Evolutionary conservation across 2,329 filamentous ascomycete genomes (phyloP).

Genomic region (Phialocephala subalpina): DNA sequence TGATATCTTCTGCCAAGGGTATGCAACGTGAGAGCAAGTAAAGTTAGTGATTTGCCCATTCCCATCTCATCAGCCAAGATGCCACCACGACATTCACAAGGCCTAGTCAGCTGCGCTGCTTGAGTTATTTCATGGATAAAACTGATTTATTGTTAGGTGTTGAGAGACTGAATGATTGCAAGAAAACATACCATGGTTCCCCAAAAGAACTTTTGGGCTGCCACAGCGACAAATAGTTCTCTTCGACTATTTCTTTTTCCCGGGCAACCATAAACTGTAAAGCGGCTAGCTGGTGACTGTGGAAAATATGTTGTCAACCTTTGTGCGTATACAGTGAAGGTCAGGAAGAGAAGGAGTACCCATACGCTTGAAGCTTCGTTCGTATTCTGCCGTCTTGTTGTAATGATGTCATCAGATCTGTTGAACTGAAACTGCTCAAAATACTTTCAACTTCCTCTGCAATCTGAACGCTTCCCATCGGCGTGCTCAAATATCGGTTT

Average conservation of each 20-base stretch:
- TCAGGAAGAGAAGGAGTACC: too few relatives aligned
- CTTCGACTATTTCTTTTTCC: not conserved
- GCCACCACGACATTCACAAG: not conserved
- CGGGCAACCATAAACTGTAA: not conserved
- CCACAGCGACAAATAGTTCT: not conserved
- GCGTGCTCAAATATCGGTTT: too few relatives aligned
- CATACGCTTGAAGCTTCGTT: too few relatives aligned
- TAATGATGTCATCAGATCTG: too few relatives aligned
- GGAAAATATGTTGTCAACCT: not conserved
- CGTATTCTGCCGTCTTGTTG: too few relatives aligned
- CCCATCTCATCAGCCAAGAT: not conserved
- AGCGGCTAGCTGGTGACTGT: not conserved
- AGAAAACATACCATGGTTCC: not conserved
- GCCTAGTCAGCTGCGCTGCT: not conserved
- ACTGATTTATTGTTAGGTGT: not conserved
- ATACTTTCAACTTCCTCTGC: too few relatives aligned
- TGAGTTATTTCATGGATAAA: not conserved
- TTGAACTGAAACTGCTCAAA: too few relatives aligned
- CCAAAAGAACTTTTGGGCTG: not conserved
- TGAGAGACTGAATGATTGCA: too few relatives aligned
- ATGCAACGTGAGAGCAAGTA: not conserved
- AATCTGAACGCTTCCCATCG: too few relatives aligned
- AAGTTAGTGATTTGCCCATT: not conserved
- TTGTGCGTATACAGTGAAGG: too few relatives aligned
- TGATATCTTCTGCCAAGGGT: not conserved